phyloP scores from a whole-genome alignment of 441 rosid genomes.

The Adansonia grandidieri region DNA sequence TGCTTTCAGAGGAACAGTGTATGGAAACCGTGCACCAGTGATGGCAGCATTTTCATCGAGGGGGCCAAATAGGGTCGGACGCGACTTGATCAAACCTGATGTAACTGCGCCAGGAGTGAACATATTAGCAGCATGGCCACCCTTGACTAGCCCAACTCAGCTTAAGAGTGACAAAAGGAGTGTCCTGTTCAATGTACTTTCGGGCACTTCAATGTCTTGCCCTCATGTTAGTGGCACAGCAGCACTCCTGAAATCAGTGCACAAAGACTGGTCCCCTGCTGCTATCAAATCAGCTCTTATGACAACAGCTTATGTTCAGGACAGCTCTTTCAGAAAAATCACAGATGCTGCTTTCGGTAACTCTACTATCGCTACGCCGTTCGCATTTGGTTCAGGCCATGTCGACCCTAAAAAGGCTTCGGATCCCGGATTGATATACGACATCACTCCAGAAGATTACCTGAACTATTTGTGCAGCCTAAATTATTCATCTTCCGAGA shows the following conservation, averaged over 20 bases:
- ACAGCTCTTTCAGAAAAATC: slow-evolving; percentile 48
- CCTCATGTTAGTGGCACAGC: slow-evolving; percentile 73
- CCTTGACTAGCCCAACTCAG: slow-evolving; percentile 45
- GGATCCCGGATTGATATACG: slow-evolving; percentile 64
- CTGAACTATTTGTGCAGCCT: slow-evolving; percentile 40
- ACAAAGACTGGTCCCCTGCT: slow-evolving; percentile 64
- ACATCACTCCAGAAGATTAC: slow-evolving; percentile 30
- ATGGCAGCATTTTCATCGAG: slow-evolving; percentile 71
- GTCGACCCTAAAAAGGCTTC: slow-evolving; percentile 53
- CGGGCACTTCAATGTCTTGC: slow-evolving; percentile 78
- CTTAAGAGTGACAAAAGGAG: slow-evolving; percentile 51
- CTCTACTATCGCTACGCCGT: slow-evolving; percentile 44
- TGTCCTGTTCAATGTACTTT: slow-evolving; percentile 57
- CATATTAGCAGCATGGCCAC: slow-evolving; percentile 73
- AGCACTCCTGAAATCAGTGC: slow-evolving; percentile 57
- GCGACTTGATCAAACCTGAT: slow-evolving; percentile 63
- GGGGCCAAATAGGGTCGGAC: slow-evolving; percentile 54
- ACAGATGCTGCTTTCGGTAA: slow-evolving; percentile 36
- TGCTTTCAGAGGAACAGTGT: slow-evolving; percentile 47
- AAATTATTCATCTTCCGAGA: slow-evolving; percentile 36
- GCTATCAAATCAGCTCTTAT: slow-evolving; percentile 66
- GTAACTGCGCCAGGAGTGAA: slow-evolving; percentile 64
- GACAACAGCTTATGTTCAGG: slow-evolving; percentile 60
- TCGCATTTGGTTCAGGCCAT: slow-evolving; percentile 59
- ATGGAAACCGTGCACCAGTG: slow-evolving; percentile 33